Base-by-base conservation (phyloP, 163 green algal species). In the Scenedesmus sp. region DNA sequence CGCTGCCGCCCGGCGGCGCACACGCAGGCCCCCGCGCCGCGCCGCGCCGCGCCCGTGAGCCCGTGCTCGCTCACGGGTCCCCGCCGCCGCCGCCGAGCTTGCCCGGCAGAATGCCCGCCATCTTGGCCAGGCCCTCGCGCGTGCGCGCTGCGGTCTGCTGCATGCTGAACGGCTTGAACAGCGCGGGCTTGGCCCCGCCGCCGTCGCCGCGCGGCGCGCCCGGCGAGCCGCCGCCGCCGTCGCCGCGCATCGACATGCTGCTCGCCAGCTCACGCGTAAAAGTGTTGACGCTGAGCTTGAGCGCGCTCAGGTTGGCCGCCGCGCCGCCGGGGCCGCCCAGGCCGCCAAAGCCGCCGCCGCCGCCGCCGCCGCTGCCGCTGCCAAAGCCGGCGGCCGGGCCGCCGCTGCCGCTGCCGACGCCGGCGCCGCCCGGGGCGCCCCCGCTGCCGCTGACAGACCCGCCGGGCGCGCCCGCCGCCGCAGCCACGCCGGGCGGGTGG, bases 281-380 rank as follows among this genome's bases (percentile, higher is more conserved):
- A 24, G 62, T 83, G 57, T 88, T 89, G 26, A 89, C 63, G 31
- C 64, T 84, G 15, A 81, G 24, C 31, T 87, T 89, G 60, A 89
- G 82, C 5, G 60, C 81, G 13, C 62, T 78, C 28, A 89, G 50
- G 44, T 85, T 86, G 50, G 77, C 56, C 11, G 74, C 74, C 2
- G 74, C 50, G 0, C 71, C 47, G 14, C 39, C 24, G 14, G 67
- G 24, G 11, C 62, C 64, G 13, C n/a, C 62, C 31, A 60, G 18
- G 20, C 44, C 42, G 6, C 60, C 60, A 18, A 45, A 69, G 36
- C 63, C 47, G n/a, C 57, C 47, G 14, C 64, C 60, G 56, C 57
- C 77, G 56, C 58, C 60, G 31, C 47, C 60, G 39, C 45, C 67
- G 18, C 58, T 34, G 33, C 67, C 45, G 2, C 51, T n/a, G n/a